These are phyloP conservation scores for Fusarium sp. DNA, from an alignment of 2,329 filamentous ascomycete genomes.

Conservation along the genomic window DNA sequence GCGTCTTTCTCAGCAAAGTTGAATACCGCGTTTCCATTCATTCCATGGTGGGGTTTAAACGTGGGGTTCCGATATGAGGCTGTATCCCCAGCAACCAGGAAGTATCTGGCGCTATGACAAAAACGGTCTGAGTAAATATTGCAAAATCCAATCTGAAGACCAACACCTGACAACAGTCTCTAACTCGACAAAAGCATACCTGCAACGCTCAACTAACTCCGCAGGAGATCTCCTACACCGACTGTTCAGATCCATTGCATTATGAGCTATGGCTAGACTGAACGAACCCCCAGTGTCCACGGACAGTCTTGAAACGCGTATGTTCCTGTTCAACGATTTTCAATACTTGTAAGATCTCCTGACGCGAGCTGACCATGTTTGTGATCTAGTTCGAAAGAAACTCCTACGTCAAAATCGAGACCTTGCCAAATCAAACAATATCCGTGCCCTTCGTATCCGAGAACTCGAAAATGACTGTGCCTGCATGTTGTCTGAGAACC, in stretches of 20 bases:
- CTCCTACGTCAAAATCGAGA: constrained; percentile 87
- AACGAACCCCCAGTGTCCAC: constrained; percentile 76
- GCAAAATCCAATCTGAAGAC: constrained; percentile 42
- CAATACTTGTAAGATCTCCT: neutral
- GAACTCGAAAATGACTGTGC: constrained; percentile 79
- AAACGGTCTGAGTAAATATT: constrained; percentile 49
- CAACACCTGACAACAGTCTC: constrained; percentile 39
- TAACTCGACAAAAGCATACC: constrained; percentile 28
- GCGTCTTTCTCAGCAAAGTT: constrained; percentile 10
- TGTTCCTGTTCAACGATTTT: constrained; percentile 48
- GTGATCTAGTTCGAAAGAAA: constrained; percentile 72
- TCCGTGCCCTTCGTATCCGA: constrained; percentile 79
- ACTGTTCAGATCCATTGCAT: constrained; percentile 32
- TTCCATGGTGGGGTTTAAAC: constrained; percentile 43
- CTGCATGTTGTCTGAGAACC: constrained; percentile 79
- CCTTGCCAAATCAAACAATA: constrained; percentile 80
- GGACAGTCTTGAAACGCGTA: constrained; percentile 77
- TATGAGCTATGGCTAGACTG: constrained; percentile 76
- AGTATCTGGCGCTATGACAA: constrained; percentile 37
- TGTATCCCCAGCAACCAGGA: constrained; percentile 46
- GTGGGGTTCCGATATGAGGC: constrained; percentile 32
- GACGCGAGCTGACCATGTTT: constrained; percentile 32
- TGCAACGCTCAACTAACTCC: constrained; percentile 25
- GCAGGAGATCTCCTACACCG: constrained; percentile 19
- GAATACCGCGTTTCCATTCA: constrained; percentile 29